These are phyloP conservation scores for Hordeum pubiflorum DNA, from an alignment of 202 grass and related monocot species.

Conservation along the genomic window DNA sequence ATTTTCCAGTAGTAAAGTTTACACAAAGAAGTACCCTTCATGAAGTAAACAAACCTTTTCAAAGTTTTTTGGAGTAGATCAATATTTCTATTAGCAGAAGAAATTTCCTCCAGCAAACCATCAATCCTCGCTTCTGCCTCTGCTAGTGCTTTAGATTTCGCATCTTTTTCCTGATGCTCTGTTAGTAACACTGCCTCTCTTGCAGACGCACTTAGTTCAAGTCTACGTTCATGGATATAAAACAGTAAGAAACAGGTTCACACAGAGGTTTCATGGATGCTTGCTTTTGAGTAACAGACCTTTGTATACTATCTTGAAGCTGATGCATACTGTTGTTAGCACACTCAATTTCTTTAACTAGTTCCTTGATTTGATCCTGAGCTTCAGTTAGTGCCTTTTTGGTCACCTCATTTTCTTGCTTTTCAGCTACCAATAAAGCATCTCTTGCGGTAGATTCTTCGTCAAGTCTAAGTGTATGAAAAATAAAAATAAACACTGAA, in stretches of 20 bases:
- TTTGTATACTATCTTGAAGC: slow-evolving; percentile 49
- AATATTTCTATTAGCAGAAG: slow-evolving; percentile 47
- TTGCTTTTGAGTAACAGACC: slow-evolving; percentile 28
- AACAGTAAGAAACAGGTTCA: slow-evolving; percentile 25
- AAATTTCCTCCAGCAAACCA: slow-evolving; percentile 56
- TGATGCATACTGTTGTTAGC: slow-evolving; percentile 47
- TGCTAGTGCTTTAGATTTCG: slow-evolving; percentile 44
- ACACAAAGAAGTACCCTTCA: not conserved
- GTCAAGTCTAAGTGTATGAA: slow-evolving; percentile 32
- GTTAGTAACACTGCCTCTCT: slow-evolving; percentile 56
- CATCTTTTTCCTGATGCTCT: slow-evolving; percentile 54
- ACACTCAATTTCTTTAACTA: slow-evolving; percentile 74
- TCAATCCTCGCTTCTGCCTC: slow-evolving; percentile 51
- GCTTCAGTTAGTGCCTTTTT: slow-evolving; percentile 53
- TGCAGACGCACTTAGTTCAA: slow-evolving; percentile 56
- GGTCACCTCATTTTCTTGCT: slow-evolving; percentile 52
- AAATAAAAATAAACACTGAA: slow-evolving; percentile 6
- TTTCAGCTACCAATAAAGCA: slow-evolving; percentile 53
- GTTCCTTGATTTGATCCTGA: slow-evolving; percentile 61
- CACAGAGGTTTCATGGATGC: slow-evolving; percentile 28
- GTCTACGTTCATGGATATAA: slow-evolving; percentile 48
- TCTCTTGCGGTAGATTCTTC: slow-evolving; percentile 45
- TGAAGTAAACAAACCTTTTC: slow-evolving; percentile 56
- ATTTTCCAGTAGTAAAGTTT: slow-evolving; percentile 22
- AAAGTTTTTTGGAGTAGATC: slow-evolving; percentile 55